These are phyloP conservation scores for Zymoseptoria ardabiliae DNA, from an alignment of 2,329 filamentous ascomycete genomes.

Conservation along the genomic window DNA sequence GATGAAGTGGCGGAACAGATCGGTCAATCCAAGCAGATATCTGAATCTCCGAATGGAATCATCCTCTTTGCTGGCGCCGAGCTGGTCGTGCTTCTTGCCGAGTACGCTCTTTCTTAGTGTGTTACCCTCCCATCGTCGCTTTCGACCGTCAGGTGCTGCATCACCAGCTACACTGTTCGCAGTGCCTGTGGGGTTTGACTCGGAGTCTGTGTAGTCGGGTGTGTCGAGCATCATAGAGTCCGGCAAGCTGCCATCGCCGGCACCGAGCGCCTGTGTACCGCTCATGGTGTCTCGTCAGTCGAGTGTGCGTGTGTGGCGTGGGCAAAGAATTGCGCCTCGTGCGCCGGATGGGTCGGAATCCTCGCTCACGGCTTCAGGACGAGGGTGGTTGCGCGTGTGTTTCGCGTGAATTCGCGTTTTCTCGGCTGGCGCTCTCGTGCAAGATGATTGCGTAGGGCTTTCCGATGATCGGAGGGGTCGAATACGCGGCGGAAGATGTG, in stretches of 20 bases:
- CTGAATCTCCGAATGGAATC: constrained; percentile 90
- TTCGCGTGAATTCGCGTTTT: not conserved
- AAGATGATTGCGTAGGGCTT: constrained; percentile 1
- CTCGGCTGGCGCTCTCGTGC: not conserved
- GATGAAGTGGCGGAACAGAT: constrained; percentile 98
- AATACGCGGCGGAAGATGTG: not conserved
- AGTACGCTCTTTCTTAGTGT: constrained; percentile 87
- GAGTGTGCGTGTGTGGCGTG: not conserved
- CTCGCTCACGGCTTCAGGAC: not conserved
- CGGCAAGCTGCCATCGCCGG: constrained; percentile 26
- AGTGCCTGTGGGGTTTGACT: constrained; percentile 59
- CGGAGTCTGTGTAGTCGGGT: constrained; percentile 59
- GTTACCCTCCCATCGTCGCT: constrained; percentile 76
- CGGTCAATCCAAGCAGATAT: constrained; percentile 88
- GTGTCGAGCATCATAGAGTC: constrained; percentile 45
- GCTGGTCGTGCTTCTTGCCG: constrained; percentile 85
- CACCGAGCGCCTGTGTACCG: constrained; percentile 19
- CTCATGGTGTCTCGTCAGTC: constrained; percentile 11
- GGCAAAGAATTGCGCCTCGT: not conserved
- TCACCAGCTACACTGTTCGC: constrained; percentile 85
- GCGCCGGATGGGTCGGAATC: constrained; percentile 2
- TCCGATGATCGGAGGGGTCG: constrained; percentile 3
- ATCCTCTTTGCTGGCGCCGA: constrained; percentile 95
- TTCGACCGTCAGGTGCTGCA: constrained; percentile 64
- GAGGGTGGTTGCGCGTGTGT: constrained; percentile 8